Conservation (phyloP, 345 rosid genomes). For the Sapria himalayana region DNA sequence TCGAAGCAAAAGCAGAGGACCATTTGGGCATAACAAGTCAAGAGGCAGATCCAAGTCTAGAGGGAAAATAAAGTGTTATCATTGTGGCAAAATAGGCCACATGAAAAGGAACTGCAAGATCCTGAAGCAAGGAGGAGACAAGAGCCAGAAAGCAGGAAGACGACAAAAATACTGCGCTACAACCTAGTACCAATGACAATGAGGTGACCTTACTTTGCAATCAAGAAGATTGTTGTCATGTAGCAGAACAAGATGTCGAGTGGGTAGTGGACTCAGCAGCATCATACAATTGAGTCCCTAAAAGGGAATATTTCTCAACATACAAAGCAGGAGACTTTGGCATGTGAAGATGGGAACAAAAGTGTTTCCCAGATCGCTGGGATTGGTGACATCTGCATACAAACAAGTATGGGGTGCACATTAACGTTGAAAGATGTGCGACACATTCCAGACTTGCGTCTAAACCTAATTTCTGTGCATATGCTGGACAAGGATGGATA, state of each 20-base stretch:
- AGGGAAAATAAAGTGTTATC: background rate
- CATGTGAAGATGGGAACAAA: background rate
- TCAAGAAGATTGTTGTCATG: background rate
- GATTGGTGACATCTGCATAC: background rate
- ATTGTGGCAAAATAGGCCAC: background rate
- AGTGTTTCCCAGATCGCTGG: background rate
- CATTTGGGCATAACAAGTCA: background rate
- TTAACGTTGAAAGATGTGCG: background rate
- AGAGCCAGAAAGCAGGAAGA: background rate
- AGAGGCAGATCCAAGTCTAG: background rate
- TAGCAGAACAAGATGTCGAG: background rate
- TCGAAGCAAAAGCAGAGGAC: background rate
- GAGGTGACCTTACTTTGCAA: background rate
- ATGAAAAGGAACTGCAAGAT: background rate
- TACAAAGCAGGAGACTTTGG: background rate
- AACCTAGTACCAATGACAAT: background rate
- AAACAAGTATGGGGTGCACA: background rate
- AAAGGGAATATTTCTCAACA: background rate
- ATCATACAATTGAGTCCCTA: background rate
- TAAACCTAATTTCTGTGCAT: background rate
- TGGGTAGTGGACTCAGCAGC: background rate
- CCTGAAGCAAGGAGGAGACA: background rate
- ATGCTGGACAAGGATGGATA: background rate
- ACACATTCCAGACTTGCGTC: constrained; percentile 1
- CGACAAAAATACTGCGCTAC: background rate